Percentiles rank a stretch among this genome's conserved stretches.
Evolutionary conservation across 768 basidiomycete genomes (phyloP).

Genomic region (Amanita fuliginea): DNA sequence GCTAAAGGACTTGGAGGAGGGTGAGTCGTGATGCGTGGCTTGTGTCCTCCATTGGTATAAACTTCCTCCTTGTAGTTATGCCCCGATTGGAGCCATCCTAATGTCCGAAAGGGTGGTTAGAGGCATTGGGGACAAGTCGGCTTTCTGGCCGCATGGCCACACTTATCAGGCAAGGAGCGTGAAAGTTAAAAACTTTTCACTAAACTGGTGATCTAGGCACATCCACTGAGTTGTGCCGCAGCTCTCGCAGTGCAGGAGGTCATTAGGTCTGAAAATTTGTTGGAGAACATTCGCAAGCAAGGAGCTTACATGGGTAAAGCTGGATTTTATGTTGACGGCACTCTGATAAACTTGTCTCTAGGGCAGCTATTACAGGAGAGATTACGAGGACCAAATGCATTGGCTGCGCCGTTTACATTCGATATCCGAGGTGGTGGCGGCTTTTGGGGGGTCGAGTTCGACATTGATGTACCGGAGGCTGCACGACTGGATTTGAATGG

Average conservation of each 20-base stretch:
- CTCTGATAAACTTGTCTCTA: constrained; percentile 9
- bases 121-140: constrained; percentile 57
- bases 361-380: constrained; percentile 41
- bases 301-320: constrained; percentile 45
- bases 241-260: constrained; percentile 74
- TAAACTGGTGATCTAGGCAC: constrained; percentile 28
- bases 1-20: constrained; percentile 90
- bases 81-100: constrained; percentile 72
- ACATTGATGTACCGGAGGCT: constrained; percentile 38
- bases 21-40: constrained; percentile 36
- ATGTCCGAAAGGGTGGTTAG: constrained; percentile 62
- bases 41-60: not conserved
- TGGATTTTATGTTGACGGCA: not conserved
- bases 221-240: constrained; percentile 70
- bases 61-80: constrained; percentile 40
- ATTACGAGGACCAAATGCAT: constrained; percentile 42
- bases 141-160: constrained; percentile 76
- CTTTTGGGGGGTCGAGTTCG: constrained; percentile 82
- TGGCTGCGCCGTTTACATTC: constrained; percentile 55
- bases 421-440: constrained; percentile 79
- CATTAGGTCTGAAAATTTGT: constrained; percentile 58
- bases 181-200: not conserved
- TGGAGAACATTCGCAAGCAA: constrained; percentile 47
- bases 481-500: constrained; percentile 38
- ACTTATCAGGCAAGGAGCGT: constrained; percentile 55